A percentile compares a stretch with the other conserved stretches of the same genome.
Conservation (phyloP, 177 flowering plant species). For the Telopea speciosissima region DNA sequence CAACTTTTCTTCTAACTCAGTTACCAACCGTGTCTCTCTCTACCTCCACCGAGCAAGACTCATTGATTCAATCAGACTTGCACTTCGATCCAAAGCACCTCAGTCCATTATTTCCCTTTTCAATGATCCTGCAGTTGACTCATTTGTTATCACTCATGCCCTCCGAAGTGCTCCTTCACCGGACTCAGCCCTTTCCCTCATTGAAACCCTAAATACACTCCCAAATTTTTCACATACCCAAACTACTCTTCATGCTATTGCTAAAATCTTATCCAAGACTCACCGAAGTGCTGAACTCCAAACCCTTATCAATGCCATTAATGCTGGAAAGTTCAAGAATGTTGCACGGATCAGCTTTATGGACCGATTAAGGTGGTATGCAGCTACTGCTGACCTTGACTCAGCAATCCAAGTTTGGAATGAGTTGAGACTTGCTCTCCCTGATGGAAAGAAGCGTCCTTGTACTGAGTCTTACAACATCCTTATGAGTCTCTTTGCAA, state of each 20-base stretch:
- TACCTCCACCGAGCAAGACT: constrained; percentile 72
- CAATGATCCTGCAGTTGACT: constrained; percentile 47
- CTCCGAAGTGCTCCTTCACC: constrained; percentile 72
- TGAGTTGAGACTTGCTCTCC: constrained; percentile 26
- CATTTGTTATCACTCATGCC: constrained; percentile 67
- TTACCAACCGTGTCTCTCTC: constrained; percentile 41
- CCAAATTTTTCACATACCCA: constrained; percentile 48
- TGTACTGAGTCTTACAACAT: constrained; percentile 73
- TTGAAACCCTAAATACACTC: constrained; percentile 34
- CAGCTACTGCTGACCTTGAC: constrained; percentile 50
- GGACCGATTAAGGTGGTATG: constrained; percentile 66
- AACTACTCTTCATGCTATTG: constrained; percentile 48
- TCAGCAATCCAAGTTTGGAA: constrained; percentile 49
- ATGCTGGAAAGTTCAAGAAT: constrained; percentile 41
- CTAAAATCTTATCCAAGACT: constrained; percentile 57
- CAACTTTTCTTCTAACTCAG: constrained; percentile 23
- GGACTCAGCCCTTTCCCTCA: constrained; percentile 52
- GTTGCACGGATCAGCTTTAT: constrained; percentile 42
- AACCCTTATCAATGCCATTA: constrained; percentile 41
- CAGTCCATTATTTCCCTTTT: constrained; percentile 27
- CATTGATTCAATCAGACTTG: constrained; percentile 62
- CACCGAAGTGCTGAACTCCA: constrained; percentile 41
- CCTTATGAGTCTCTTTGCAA: constrained; percentile 49
- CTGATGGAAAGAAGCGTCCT: constrained; percentile 24
- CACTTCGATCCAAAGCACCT: constrained; percentile 43